These are phyloP conservation scores for Venturia asperata DNA, from an alignment of 2,329 filamentous ascomycete genomes.

Conservation along the genomic window DNA sequence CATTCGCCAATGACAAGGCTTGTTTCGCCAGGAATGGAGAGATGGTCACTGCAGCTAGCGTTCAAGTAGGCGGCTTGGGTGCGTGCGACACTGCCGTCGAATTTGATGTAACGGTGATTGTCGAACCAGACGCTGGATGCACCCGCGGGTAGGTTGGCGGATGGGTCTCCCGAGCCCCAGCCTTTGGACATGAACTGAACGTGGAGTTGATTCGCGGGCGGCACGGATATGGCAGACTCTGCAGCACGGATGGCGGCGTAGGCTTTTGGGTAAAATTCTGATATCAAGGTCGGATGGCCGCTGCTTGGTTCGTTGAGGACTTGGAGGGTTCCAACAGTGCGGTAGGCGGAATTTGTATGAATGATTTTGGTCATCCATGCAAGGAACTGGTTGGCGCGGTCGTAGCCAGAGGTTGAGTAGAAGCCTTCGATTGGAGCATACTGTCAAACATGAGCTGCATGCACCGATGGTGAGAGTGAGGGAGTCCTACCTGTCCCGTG, in stretches of 20 bases:
- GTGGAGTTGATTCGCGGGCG: slow-evolving; percentile 42
- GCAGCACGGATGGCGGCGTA: slow-evolving; percentile 40
- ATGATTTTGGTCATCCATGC: slow-evolving; percentile 48
- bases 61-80: slow-evolving; percentile 45
- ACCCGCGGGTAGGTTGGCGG: slow-evolving; percentile 36
- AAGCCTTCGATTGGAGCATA: slow-evolving; percentile 42
- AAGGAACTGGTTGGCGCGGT: slow-evolving; percentile 50
- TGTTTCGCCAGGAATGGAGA: slow-evolving; percentile 33
- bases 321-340: slow-evolving; percentile 53
- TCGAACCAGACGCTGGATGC: slow-evolving; percentile 47
- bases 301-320: slow-evolving; percentile 52
- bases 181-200: slow-evolving; percentile 48
- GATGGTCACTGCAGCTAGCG: slow-evolving; percentile 22
- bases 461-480: background rate
- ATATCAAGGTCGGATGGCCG: slow-evolving; percentile 25
- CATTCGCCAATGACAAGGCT: slow-evolving; percentile 52
- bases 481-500: slow-evolving; percentile 36
- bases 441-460: background rate
- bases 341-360: slow-evolving; percentile 42
- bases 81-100: slow-evolving; percentile 38
- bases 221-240: slow-evolving; percentile 41
- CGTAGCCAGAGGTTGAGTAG: slow-evolving; percentile 51
- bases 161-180: slow-evolving; percentile 53
- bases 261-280: slow-evolving; percentile 44
- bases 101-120: slow-evolving; percentile 55